Evolutionary conservation across 352 stramenopile species (phyloP), one percentile per base, ranked within the genome.

Genomic region (Pythium periplocum): DNA sequence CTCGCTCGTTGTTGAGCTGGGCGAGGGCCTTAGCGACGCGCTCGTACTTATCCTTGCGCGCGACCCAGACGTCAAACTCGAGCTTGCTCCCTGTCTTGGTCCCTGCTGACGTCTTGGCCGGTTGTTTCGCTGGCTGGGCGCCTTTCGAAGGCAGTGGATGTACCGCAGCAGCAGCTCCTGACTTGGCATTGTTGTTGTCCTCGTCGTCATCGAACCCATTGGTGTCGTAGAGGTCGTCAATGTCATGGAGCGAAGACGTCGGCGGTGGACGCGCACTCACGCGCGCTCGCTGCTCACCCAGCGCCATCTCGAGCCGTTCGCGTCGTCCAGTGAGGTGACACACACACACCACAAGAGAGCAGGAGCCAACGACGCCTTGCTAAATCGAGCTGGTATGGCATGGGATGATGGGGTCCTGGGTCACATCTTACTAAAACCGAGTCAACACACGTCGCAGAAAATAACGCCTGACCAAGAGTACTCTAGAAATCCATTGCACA

Each of bases 31-130:
- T 54, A 8, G 83, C 71, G 47, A 85, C 86, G 31, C 80, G 77
- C 60, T 94, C 84, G 51, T 91, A 93, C 55, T 91, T 92, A 66
- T 96, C 86, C 53, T 96, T 93, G 33, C 81, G 78, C 5, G 73
- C 73, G 9, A 96, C 82, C 83, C 83, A 96, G 8, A 87, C 71
- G 36, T 91, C 71, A 51, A 96, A 94, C 31, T 91, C 70, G 45
- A 91, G 56, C 44, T 66, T 70, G 48, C 8, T 40, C 12, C 40
- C 46, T 12, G 38, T 42, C 7, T 8, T 8, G 7, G 7, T 63
- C 11, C 39, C 39, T 4, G 34, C 34, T 4, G 47, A 3, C 12
- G 5, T 47, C 43, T 35, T 41, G 60, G 34, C 51, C n/a, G 2
- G 12, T 49, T 49, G 30, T 26, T 26, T 26, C 17, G 17, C 17